Conservation (phyloP, 768 basidiomycete species). For the Amanita pallidorosea region DNA sequence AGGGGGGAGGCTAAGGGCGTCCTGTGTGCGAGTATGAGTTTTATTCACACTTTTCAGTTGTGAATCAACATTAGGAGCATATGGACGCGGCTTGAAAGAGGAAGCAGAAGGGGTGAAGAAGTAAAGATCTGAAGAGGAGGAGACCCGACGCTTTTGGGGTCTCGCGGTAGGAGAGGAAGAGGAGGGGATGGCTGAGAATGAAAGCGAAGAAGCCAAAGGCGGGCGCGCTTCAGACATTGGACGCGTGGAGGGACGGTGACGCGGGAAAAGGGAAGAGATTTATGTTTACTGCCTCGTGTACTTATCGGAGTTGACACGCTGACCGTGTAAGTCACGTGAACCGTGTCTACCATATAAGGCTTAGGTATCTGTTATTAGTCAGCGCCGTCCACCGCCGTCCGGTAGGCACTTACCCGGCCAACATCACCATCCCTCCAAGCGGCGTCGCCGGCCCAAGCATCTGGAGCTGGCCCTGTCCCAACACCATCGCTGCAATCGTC, state of each 20-base stretch:
- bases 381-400: background rate
- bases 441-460: slow-evolving; percentile 60
- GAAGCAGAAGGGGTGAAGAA: slow-evolving; percentile 56
- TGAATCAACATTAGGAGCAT: slow-evolving; percentile 28
- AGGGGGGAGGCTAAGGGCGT: slow-evolving; percentile 33
- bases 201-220: slow-evolving; percentile 16
- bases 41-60: slow-evolving; percentile 17
- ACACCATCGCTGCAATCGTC: slow-evolving; percentile 44
- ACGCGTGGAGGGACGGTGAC: slow-evolving; percentile 8
- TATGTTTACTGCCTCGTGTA: slow-evolving; percentile 21
- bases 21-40: slow-evolving; percentile 22
- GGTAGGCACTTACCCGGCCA: slow-evolving; percentile 46
- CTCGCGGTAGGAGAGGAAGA: slow-evolving; percentile 18
- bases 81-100: slow-evolving; percentile 59
- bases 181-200: slow-evolving; percentile 12
- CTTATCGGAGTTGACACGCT: slow-evolving; percentile 25
- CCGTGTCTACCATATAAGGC: slow-evolving; percentile 24
- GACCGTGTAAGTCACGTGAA: slow-evolving; percentile 29
- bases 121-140: slow-evolving; percentile 34
- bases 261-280: slow-evolving; percentile 11
- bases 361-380: slow-evolving; percentile 32
- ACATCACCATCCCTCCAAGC: slow-evolving; percentile 52
- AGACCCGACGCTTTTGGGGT: slow-evolving; percentile 37
- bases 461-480: slow-evolving; percentile 38
- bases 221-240: slow-evolving; percentile 11